Conservation (phyloP, 2,329 filamentous ascomycete species). For the Neofusicoccum ribis region DNA sequence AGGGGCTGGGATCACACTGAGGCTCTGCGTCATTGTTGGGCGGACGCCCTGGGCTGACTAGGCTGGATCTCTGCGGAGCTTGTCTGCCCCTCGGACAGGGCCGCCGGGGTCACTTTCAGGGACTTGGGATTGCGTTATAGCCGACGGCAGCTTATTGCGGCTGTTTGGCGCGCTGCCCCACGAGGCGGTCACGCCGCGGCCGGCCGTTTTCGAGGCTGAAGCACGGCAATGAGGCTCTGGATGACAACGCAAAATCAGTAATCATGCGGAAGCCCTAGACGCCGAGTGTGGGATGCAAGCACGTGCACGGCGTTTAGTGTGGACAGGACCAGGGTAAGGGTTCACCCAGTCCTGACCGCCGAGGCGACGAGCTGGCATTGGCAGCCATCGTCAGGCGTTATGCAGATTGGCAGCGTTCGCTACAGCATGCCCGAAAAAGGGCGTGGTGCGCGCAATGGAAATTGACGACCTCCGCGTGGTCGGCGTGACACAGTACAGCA, state of each 20-base stretch:
- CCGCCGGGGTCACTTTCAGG: neutral
- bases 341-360: neutral
- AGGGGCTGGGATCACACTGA: neutral
- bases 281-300: constrained; percentile 5
- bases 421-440: neutral
- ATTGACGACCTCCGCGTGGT: neutral
- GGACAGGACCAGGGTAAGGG: neutral
- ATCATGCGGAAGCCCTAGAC: neutral
- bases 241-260: constrained; percentile 15
- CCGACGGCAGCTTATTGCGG: constrained; percentile 10
- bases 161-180: neutral
- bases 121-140: constrained; percentile 10
- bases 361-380: neutral
- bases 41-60: neutral
- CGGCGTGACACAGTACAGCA: constrained; percentile 3
- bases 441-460: neutral
- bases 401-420: neutral
- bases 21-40: constrained; percentile 6
- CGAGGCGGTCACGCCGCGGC: neutral
- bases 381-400: neutral
- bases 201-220: neutral
- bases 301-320: constrained; percentile 4
- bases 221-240: neutral
- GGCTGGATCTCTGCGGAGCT: constrained; percentile 6
- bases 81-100: neutral